Percentiles rank a stretch among this genome's conserved stretches.
Conservation (phyloP, 129 eudicot genomes). For the Deinandra increscens region DNA sequence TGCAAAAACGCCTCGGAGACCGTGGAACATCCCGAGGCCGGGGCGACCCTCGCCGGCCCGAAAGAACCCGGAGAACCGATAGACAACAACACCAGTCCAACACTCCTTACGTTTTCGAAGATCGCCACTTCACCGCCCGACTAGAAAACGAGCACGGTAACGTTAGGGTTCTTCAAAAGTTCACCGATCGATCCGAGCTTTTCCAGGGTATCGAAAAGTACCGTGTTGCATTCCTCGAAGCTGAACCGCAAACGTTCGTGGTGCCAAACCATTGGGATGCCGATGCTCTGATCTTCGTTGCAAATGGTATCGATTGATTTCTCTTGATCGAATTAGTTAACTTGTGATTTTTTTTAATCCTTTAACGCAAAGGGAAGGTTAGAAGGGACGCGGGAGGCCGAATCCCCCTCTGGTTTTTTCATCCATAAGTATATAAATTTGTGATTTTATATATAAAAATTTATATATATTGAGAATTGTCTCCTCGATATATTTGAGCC, state of each 20-base stretch:
- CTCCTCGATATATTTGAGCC: no score
- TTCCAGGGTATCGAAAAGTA: constrained; percentile 58
- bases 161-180: constrained; percentile 50
- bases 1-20: constrained; percentile 17
- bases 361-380: no score
- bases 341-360: no score
- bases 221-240: constrained; percentile 58
- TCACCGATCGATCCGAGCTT: constrained; percentile 56
- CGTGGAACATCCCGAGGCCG: neutral
- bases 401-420: no score
- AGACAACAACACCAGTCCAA: constrained; percentile 19
- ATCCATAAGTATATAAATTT: no score
- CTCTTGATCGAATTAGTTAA: no score
- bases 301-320: constrained; percentile 38
- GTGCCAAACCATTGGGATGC: constrained; percentile 75
- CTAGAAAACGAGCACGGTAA: constrained; percentile 50
- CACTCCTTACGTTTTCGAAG: constrained; percentile 69
- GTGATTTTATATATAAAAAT: no score
- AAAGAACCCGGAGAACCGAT: neutral
- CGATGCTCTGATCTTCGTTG: constrained; percentile 52
- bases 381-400: no score
- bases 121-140: constrained; percentile 47
- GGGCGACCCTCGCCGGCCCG: neutral
- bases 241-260: constrained; percentile 66
- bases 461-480: no score